A percentile compares a stretch with the other conserved stretches of the same genome.
Evolutionary conservation across 352 stramenopile species (phyloP).

Genomic region (Globisporangium megalacanthum): DNA sequence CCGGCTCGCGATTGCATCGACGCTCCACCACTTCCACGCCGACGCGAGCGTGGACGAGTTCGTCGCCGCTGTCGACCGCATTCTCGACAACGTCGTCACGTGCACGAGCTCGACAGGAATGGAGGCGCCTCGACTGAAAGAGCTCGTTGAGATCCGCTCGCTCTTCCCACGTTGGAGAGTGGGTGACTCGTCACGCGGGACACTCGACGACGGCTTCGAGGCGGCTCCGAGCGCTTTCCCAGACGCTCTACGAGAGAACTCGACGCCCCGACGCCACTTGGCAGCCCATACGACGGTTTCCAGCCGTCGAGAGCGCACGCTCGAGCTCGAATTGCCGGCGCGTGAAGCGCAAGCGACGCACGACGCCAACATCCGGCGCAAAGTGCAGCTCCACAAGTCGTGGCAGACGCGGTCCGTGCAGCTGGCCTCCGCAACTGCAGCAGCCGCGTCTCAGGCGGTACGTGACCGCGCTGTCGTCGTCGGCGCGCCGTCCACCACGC

Average conservation of each 20-base stretch:
- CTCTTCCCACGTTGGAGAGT: slow-evolving; percentile 41
- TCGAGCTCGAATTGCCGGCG: slow-evolving; percentile 20
- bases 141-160: slow-evolving; percentile 39
- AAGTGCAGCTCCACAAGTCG: slow-evolving; percentile 52
- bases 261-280: not conserved
- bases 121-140: slow-evolving; percentile 17
- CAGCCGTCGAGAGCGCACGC: slow-evolving; percentile 19
- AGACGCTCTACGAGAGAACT: not conserved
- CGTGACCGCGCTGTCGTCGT: slow-evolving; percentile 6
- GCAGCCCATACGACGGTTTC: slow-evolving; percentile 2
- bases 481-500: not conserved
- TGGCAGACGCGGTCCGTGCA: slow-evolving; percentile 32
- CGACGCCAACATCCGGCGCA: slow-evolving; percentile 40
- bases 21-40: slow-evolving; percentile 44
- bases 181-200: slow-evolving; percentile 17
- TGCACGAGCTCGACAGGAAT: not conserved
- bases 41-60: slow-evolving; percentile 37
- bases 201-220: slow-evolving; percentile 5
- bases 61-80: slow-evolving; percentile 31
- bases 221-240: not conserved
- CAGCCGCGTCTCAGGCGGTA: slow-evolving; percentile 11
- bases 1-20: slow-evolving; percentile 38
- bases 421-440: slow-evolving; percentile 8
- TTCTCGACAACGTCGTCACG: slow-evolving; percentile 34
- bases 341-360: slow-evolving; percentile 27